A percentile compares a stretch with the other conserved stretches of the same genome.
Evolutionary conservation across 805 yeast species (phyloP).

Genomic region (Diddensiella transvaalensis): DNA sequence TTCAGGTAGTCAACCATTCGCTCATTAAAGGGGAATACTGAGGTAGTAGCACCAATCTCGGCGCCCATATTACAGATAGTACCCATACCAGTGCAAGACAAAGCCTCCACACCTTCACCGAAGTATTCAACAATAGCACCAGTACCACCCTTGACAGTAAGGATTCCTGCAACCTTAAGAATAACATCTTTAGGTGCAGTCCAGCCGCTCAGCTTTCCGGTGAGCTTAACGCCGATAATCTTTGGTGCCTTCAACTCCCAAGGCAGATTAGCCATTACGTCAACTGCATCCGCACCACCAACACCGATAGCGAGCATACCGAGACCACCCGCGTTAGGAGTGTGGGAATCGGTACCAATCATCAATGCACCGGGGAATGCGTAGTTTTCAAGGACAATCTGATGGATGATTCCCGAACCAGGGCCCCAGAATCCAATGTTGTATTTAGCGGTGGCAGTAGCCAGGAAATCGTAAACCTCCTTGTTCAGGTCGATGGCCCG

Average conservation of each 20-base stretch:
- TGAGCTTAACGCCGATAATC: conserved; percentile 88
- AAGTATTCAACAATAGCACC: conserved; percentile 95
- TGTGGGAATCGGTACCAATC: conserved; percentile 96
- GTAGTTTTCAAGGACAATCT: conserved; percentile 91
- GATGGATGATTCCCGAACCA: conserved; percentile 97
- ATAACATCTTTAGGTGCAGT: conserved; percentile 95
- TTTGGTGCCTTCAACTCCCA: conserved; percentile 99
- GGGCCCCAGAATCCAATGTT: conserved; percentile 99
- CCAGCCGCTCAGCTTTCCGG: conserved; percentile 93
- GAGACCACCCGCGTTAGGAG: conserved; percentile 98
- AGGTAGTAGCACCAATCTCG: conserved; percentile 97
- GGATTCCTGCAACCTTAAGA: conserved; percentile 85
- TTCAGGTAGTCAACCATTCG: conserved; percentile 80
- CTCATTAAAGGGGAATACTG: conserved; percentile 93
- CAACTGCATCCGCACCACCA: conserved; percentile 99
- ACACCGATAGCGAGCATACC: conserved; percentile 98
- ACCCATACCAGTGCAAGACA: conserved; percentile 98
- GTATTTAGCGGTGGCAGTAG: conserved; percentile 87
- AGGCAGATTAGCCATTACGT: conserved; percentile 87
- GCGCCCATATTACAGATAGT: conserved; percentile 99
- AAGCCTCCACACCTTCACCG: conserved; percentile 89
- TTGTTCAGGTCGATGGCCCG: conserved; percentile 85
- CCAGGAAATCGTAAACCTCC: conserved; percentile 90
- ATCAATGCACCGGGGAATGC: conserved; percentile 96
- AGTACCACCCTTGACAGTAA: conserved; percentile 98